Evolutionary conservation across 192 early-diverging fungal species (phyloP), one percentile per base, ranked within the genome.

Genomic region (Umbelopsis vinacea): DNA sequence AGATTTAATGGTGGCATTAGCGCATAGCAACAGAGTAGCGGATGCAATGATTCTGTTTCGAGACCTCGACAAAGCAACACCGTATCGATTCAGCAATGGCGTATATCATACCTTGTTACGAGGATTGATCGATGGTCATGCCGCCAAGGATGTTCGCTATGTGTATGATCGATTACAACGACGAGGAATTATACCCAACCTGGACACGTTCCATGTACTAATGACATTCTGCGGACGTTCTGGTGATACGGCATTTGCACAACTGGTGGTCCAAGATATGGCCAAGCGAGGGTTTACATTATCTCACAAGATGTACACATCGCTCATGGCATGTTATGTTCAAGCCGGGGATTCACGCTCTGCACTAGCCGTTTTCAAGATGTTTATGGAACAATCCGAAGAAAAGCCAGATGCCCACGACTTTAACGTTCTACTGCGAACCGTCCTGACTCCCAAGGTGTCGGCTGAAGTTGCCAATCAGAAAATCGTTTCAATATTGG

Each of bases 391-490:
- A 2, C 57, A 71, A 14, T 68, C 73, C 4, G 48, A 54, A 19
- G 72, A 72, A 52, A 50, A 52, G 11, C 77, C 77, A 33, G 77
- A 78, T 68, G 63, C 66, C 3, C 55, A 70, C 8, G 77, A 78
- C 43, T 78, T 78, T 40, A 78, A 78, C 17, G 45, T 78, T 11
- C 38, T 78, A 37, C 54, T 78, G 21, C 55, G 72, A 22, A 72
- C 66, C 5, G 46, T 67, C 5, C 54, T 50, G 11, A 37, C 33
- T 5, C 57, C 57, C 1, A 35, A 19, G 15, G 38, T 43, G 26
- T 50, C 63, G 21, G 35, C 24, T 1, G 52, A 45, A 23, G 69
- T 74, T 21, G 15, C 72, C 6, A 26, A 52, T 14, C 35, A 54
- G 12, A 78, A 78, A 29, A 71, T 78, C 0, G 21, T 74, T 22